Evolutionary conservation across 2,329 filamentous ascomycete species (phyloP).

Genomic region (Claviceps fusiformis): DNA sequence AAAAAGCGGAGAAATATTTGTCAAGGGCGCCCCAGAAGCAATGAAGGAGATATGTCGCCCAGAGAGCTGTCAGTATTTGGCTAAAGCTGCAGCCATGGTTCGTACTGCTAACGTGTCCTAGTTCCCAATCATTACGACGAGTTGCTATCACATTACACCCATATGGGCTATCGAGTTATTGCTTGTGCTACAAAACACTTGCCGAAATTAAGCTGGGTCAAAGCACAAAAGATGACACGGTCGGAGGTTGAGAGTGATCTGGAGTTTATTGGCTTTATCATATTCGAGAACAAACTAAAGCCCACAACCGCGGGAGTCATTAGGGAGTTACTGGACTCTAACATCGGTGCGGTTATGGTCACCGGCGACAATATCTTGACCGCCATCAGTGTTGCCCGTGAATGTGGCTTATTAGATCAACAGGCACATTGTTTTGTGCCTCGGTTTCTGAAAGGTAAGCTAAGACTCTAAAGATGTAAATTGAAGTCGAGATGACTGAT

Average conservation of each 20-base stretch:
- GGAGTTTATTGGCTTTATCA: conserved; percentile 88
- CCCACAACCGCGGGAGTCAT: conserved; percentile 70
- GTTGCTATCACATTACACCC: conserved; percentile 78
- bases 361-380: conserved; percentile 97
- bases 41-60: conserved; percentile 86
- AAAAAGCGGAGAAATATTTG: conserved; percentile 73
- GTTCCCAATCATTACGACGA: conserved; percentile 86
- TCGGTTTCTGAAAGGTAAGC: conserved; percentile 60
- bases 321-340: conserved; percentile 66
- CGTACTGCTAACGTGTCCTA: conserved; percentile 15
- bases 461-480: background rate
- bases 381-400: conserved; percentile 85
- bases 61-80: conserved; percentile 52
- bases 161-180: conserved; percentile 92
- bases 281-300: conserved; percentile 98
- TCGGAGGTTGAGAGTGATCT: conserved; percentile 71
- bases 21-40: conserved; percentile 92
- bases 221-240: conserved; percentile 85
- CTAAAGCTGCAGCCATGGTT: background rate
- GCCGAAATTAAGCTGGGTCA: conserved; percentile 80
- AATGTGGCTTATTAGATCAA: conserved; percentile 71
- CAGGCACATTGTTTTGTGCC: conserved; percentile 86
- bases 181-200: conserved; percentile 86
- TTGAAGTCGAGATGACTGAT: background rate
- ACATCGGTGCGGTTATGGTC: conserved; percentile 87